phyloP scores from a whole-genome alignment of 1,139 yeast genomes.

The Yamadazyma trypodendri region DNA sequence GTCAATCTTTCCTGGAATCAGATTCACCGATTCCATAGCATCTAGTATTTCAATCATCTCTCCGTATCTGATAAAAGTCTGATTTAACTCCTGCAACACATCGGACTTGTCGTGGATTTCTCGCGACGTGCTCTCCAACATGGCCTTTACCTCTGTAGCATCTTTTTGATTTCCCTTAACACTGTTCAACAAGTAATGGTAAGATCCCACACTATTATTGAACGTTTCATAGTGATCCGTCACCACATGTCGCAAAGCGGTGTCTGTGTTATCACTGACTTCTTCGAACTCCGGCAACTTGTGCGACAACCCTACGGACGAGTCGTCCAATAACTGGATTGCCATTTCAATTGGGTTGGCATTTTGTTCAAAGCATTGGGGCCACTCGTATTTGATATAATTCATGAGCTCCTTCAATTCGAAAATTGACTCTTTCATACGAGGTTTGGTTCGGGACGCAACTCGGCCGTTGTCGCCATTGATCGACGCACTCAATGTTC shows the following conservation, averaged over 20 bases:
- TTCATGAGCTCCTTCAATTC: constrained; percentile 39
- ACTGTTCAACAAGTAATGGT: constrained; percentile 57
- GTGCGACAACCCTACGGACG: constrained; percentile 86
- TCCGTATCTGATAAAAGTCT: constrained; percentile 58
- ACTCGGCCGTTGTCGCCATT: constrained; percentile 11
- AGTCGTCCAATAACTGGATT: constrained; percentile 73
- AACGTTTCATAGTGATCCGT: constrained; percentile 83
- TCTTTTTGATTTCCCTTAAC: constrained; percentile 58
- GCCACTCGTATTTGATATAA: constrained; percentile 46
- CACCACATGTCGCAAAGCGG: constrained; percentile 66
- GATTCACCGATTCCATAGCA: constrained; percentile 62
- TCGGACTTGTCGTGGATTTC: constrained; percentile 58
- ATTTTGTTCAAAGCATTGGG: constrained; percentile 32
- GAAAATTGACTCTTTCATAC: constrained; percentile 30
- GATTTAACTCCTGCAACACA: constrained; percentile 61
- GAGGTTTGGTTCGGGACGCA: constrained; percentile 3
- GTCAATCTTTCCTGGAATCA: constrained; percentile 65
- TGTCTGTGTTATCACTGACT: constrained; percentile 53
- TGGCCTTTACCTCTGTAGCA: constrained; percentile 48
- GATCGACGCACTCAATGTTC: constrained; percentile 24
- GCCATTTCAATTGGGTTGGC: constrained; percentile 76
- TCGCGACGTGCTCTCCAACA: constrained; percentile 49
- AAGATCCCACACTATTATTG: constrained; percentile 78
- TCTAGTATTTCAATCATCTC: constrained; percentile 72
- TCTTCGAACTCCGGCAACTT: constrained; percentile 58